These are phyloP conservation scores for Arbutus unedo DNA, from an alignment of 148 eudicot genomes.

Conservation along the genomic window DNA sequence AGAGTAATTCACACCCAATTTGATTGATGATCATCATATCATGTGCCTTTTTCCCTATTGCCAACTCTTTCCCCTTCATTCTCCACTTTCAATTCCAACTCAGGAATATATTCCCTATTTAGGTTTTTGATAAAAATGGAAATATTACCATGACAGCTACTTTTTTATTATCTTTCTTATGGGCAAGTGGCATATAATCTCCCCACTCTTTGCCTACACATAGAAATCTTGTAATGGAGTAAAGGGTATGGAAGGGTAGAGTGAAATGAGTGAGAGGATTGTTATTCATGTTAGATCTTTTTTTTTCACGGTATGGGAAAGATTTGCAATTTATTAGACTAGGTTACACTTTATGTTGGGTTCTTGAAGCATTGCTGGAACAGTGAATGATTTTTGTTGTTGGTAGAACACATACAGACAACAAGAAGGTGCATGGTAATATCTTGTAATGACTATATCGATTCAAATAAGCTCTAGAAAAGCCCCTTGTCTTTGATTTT, in stretches of 20 bases:
- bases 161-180: too few species aligned
- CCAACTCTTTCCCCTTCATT: not conserved
- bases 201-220: not conserved
- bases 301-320: not conserved
- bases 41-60: not conserved
- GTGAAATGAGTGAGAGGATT: not conserved
- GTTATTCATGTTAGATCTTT: slow-evolving; percentile 12
- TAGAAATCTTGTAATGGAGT: not conserved
- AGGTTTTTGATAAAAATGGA: not conserved
- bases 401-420: too few species aligned
- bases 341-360: too few species aligned
- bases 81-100: not conserved
- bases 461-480: too few species aligned
- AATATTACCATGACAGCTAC: not conserved
- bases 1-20: not conserved
- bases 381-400: too few species aligned
- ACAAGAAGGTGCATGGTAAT: too few species aligned
- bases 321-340: not conserved
- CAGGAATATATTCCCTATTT: not conserved
- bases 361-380: too few species aligned
- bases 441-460: too few species aligned
- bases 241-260: not conserved
- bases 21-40: not conserved
- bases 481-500: too few species aligned
- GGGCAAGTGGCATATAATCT: slow-evolving; percentile 6